These are phyloP conservation scores for Globisporangium paroecandrum DNA, from an alignment of 352 stramenopile genomes.

Conservation along the genomic window DNA sequence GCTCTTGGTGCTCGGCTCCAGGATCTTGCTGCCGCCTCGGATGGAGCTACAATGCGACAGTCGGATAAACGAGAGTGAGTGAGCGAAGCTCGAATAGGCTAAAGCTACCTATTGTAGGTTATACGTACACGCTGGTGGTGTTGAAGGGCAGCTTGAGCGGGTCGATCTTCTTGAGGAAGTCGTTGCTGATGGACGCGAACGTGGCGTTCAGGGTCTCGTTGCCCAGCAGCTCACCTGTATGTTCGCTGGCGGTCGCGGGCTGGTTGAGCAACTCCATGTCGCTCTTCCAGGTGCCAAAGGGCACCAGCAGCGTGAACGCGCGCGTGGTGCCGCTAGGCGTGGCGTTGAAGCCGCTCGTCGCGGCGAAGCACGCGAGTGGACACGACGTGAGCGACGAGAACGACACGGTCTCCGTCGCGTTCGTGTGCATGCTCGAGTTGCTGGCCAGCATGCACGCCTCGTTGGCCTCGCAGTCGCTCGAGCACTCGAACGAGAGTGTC, in stretches of 20 bases:
- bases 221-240: not conserved
- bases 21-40: slow-evolving; percentile 2
- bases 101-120: not conserved
- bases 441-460: not conserved
- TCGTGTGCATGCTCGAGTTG: not conserved
- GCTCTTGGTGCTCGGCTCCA: not conserved
- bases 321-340: not conserved
- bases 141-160: not conserved
- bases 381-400: slow-evolving; percentile 3
- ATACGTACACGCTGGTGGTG: not conserved
- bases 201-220: slow-evolving; percentile 1
- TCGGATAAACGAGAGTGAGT: not conserved
- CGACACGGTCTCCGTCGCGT: not conserved
- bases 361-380: slow-evolving; percentile 1
- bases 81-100: too few relatives aligned
- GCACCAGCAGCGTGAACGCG: slow-evolving; percentile 2
- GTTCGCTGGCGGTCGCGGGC: not conserved
- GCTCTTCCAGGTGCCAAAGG: not conserved
- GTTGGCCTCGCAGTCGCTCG: not conserved
- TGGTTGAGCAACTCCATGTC: not conserved
- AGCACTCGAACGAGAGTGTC: slow-evolving; percentile 8
- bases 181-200: not conserved
- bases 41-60: not conserved
- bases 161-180: slow-evolving; percentile 1
- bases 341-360: slow-evolving; percentile 1